Evolutionary conservation across 345 rosid genomes (phyloP), one percentile per base, ranked within the genome.

Genomic region (Eucalyptus sideroxylon): DNA sequence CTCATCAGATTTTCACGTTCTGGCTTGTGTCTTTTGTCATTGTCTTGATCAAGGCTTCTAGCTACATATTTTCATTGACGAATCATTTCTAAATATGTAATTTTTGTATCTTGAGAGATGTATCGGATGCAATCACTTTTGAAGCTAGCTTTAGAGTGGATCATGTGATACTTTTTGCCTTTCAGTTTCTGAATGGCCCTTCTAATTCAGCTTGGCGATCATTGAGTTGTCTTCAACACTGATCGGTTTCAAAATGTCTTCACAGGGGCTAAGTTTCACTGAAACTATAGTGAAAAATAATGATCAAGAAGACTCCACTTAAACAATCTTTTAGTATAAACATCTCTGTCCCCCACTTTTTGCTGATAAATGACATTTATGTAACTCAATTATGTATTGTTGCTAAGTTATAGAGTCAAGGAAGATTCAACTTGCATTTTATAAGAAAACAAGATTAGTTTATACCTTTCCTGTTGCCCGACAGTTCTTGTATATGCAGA

Each of bases 171-270:
- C 47, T 3, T 77, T 34, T 37, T 10, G 3, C 83, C 44, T 77
- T 37, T 11, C 24, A 69, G 44, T 69, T 69, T 69, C 81, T 69
- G 81, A 11, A 34, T 34, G 5, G 44, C 23, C 81, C 81, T 69
- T 69, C 14, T 72, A 5, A 14, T 72, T 17, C 0, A 1, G 10
- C 44, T 16, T 7, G 80, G 12, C 2, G 1, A 37, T 37, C 4
- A 72, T 34, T 17, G 14, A 72, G 82, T 72, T 34, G 24, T 72
- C 82, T 72, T 34, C 11, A 1, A 72, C 44, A 34, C 26, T 72
- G 82, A 72, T 34, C 13, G 8, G 82, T 72, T 17, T 34, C 14
- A 77, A 21, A 1, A 65, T 21, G 47, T 77, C 85, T 77, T 26
- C 47, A 11, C 16, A 21, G 16, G 30, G 9, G 47, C 47, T 40